Conservation (phyloP, 1,284 basidiomycete species). For the Fereydounia khargensis region DNA sequence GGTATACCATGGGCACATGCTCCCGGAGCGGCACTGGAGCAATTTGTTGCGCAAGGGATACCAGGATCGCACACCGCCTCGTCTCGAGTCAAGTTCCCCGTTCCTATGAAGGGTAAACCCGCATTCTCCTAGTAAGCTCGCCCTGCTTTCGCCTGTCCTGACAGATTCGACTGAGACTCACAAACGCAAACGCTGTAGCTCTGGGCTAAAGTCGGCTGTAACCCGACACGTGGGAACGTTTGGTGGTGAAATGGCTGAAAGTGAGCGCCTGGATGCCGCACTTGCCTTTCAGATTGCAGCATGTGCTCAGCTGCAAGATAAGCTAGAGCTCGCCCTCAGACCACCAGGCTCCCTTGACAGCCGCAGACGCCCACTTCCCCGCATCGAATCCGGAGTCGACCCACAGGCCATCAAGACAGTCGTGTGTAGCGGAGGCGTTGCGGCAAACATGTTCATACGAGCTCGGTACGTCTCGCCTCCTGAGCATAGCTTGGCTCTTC, state of each 20-base stretch:
- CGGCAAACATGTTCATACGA: constrained; percentile 43
- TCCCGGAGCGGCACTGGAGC: constrained; percentile 48
- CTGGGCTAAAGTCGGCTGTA: constrained; percentile 41
- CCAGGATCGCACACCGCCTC: background rate
- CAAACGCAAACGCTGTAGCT: too few species aligned
- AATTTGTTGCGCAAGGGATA: constrained; percentile 7
- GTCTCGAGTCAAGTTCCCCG: constrained; percentile 24
- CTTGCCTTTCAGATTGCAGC: constrained; percentile 45
- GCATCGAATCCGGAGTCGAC: constrained; percentile 3
- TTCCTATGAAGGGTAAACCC: constrained; percentile 31
- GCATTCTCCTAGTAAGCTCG: constrained; percentile 47
- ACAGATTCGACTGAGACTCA: too few species aligned
- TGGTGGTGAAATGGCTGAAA: too few species aligned
- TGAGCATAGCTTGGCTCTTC: constrained; percentile 2
- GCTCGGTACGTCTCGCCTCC: background rate
- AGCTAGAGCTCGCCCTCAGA: constrained; percentile 31
- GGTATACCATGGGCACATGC: constrained; percentile 45
- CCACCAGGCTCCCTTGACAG: too few species aligned
- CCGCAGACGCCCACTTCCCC: constrained; percentile 1
- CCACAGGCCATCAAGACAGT: constrained; percentile 24
- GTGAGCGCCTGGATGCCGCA: constrained; percentile 11
- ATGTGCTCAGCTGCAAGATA: constrained; percentile 47
- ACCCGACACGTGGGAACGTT: constrained; percentile 25
- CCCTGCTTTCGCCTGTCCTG: too few species aligned
- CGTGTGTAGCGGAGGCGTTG: constrained; percentile 53